Base-by-base conservation (phyloP, 164 flowering plant species). In the Macadamia integrifolia region DNA sequence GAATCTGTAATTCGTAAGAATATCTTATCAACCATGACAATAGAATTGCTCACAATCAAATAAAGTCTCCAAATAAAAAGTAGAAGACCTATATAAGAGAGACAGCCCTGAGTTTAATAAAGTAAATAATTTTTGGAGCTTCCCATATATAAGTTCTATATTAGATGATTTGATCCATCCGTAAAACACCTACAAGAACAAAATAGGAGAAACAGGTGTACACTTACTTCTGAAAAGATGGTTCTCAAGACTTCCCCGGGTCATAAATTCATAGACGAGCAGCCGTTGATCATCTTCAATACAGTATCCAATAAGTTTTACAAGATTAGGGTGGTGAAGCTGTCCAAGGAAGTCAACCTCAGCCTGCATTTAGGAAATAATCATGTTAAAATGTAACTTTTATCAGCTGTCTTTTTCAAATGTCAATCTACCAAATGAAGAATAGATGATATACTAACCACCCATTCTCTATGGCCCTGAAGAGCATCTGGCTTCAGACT, bases 381-480 rank as follows among this genome's bases (percentile, higher is more conserved):
- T 70, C 56, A 65, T 44, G 60, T 49, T 28, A 28, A 31, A 69
- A 61, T 57, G 61, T 68, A 65, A 48, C 59, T 64, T 56, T 42
- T 18, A 10, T 14, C 46, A 63, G 62, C 46, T 43, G 9, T 57
- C 32, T 29, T 49, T 62, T 60, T 61, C n/a, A 15, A 61, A 31
- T 10, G 60, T 61, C 59, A 69, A 62, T 44, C 64, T 71, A 76
- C 71, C 44, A 74, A 72, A 69, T 11, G 74, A 64, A 69, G 75
- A 71, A 69, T 60, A 75, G 65, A 67, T 29, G 72, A 67, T 69
- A 59, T 71, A 85, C 93, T 88, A 74, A 91, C 98, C 96, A 89
- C 86, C 98, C 98, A 93, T 84, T 93, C 98, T 83, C 94, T 87
- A 67, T 93, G 98, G 69, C 97, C 98, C 69, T 93, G 98, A 67